Evolutionary conservation across 1,139 yeast species (phyloP).

Genomic region (Suhomyces bribrorum): DNA sequence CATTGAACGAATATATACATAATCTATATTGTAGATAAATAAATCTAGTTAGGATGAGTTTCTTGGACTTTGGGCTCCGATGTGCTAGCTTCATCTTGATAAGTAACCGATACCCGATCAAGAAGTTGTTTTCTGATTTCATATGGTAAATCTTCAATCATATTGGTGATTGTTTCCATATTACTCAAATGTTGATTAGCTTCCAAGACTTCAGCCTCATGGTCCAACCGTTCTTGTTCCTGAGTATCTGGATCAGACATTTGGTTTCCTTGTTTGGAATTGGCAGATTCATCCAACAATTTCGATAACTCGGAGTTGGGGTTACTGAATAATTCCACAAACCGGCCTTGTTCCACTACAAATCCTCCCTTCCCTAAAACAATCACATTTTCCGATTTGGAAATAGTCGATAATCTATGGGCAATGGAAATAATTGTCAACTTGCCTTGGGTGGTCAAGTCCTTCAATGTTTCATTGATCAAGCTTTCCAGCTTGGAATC

Average conservation of each 20-base stretch:
- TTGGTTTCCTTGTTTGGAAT: slow-evolving; percentile 23
- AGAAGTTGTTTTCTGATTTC: slow-evolving; percentile 36
- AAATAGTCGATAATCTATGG: slow-evolving; percentile 81
- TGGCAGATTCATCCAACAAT: slow-evolving; percentile 42
- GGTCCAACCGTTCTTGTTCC: slow-evolving; percentile 27
- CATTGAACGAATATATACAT: background rate
- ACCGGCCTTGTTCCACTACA: slow-evolving; percentile 45
- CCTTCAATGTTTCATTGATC: slow-evolving; percentile 60
- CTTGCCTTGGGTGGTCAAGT: slow-evolving; percentile 56
- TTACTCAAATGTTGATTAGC: slow-evolving; percentile 24
- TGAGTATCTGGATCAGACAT: slow-evolving; percentile 24
- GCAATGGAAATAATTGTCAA: slow-evolving; percentile 91
- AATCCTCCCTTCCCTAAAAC: slow-evolving; percentile 51
- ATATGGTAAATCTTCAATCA: slow-evolving; percentile 42
- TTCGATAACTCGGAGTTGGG: slow-evolving; percentile 47
- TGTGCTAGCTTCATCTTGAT: slow-evolving; percentile 20
- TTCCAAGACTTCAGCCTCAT: slow-evolving; percentile 31
- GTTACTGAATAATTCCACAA: slow-evolving; percentile 44
- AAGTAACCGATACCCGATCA: slow-evolving; percentile 29
- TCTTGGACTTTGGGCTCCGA: slow-evolving; percentile 10
- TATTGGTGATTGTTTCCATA: slow-evolving; percentile 31
- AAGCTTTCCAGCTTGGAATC: slow-evolving; percentile 73
- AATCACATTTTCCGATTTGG: slow-evolving; percentile 55
- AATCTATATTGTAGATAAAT: background rate
- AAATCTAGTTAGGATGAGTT: slow-evolving; percentile 1